Percentiles rank a stretch among this genome's conserved stretches.
Evolutionary conservation across 1,284 basidiomycete genomes (phyloP).

Genomic region (Tilletia caries): DNA sequence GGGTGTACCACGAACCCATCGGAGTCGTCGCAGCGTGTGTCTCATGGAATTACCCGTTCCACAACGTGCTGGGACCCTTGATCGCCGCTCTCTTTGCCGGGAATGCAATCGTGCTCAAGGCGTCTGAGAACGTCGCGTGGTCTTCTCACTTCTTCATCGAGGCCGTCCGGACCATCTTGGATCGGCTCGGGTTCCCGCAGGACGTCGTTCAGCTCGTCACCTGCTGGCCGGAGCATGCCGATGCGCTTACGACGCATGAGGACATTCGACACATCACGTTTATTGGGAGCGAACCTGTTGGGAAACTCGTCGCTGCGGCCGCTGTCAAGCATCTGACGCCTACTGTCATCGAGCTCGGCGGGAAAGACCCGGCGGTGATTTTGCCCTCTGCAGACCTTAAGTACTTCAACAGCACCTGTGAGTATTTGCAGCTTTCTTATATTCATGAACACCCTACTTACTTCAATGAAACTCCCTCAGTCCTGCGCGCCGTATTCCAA

Average conservation of each 20-base stretch:
- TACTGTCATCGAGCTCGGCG: slow-evolving; percentile 81
- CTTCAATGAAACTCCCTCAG: not conserved
- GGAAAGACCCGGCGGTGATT: slow-evolving; percentile 61
- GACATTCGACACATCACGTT: slow-evolving; percentile 71
- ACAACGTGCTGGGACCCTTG: slow-evolving; percentile 90
- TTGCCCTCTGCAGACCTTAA: slow-evolving; percentile 57
- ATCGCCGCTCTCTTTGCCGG: slow-evolving; percentile 84
- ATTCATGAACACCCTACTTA: not conserved
- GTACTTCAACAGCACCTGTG: slow-evolving; percentile 63
- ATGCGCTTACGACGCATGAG: slow-evolving; percentile 73
- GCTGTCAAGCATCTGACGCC: slow-evolving; percentile 83
- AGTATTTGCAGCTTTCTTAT: slow-evolving; percentile 59
- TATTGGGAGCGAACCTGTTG: slow-evolving; percentile 88
- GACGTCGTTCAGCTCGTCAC: slow-evolving; percentile 64
- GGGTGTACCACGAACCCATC: slow-evolving; percentile 86
- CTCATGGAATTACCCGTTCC: slow-evolving; percentile 72
- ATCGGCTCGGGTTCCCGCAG: slow-evolving; percentile 70
- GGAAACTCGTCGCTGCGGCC: slow-evolving; percentile 74
- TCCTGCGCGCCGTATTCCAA: slow-evolving; percentile 58
- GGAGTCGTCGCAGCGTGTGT: slow-evolving; percentile 89
- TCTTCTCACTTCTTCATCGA: slow-evolving; percentile 61
- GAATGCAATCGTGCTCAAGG: slow-evolving; percentile 86
- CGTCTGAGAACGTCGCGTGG: slow-evolving; percentile 55
- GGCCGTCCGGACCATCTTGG: slow-evolving; percentile 45
- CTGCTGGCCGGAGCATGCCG: slow-evolving; percentile 82